A percentile compares a stretch with the other conserved stretches of the same genome.
These are phyloP conservation scores for Mariannaea elegans DNA, from an alignment of 2,329 filamentous ascomycete species.

Conservation along the genomic window DNA sequence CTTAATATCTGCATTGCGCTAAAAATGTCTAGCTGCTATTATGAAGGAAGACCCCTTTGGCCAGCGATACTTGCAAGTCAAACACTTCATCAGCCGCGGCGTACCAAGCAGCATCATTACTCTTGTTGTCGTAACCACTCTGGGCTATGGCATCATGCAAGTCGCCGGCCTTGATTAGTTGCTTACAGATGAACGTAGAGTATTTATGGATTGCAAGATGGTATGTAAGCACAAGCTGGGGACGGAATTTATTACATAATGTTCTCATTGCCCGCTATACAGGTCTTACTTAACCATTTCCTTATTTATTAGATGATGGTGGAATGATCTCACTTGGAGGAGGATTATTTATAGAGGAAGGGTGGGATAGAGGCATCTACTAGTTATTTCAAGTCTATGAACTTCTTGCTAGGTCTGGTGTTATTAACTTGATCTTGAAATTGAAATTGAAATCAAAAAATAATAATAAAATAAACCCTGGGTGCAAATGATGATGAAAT, in stretches of 20 bases:
- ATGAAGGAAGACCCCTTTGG: constrained; percentile 99
- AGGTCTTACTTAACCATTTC: too few relatives aligned
- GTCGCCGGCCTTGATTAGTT: constrained; percentile 68
- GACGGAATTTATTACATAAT: too few relatives aligned
- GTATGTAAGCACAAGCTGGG: neutral
- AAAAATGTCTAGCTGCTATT: constrained; percentile 76
- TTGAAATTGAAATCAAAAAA: neutral
- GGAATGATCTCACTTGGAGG: constrained; percentile 1
- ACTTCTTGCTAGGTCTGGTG: too few relatives aligned
- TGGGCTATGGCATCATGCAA: constrained; percentile 92
- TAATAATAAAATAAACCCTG: neutral
- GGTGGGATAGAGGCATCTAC: constrained; percentile 26
- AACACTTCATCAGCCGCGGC: constrained; percentile 94
- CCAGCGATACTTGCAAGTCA: constrained; percentile 88
- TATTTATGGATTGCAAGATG: neutral
- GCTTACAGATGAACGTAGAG: neutral
- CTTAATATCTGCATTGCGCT: constrained; percentile 24
- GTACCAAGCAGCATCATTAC: constrained; percentile 87
- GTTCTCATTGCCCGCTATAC: too few relatives aligned
- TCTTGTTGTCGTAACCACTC: constrained; percentile 81
- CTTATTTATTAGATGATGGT: constrained; percentile 3
- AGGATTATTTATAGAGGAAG: constrained; percentile 26
- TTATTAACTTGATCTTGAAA: neutral
- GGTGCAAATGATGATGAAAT: neutral
- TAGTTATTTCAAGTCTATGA: neutral